A percentile compares a stretch with the other conserved stretches of the same genome.
These are phyloP conservation scores for Fusarium hostae DNA, from an alignment of 2,329 filamentous ascomycete species.

Conservation along the genomic window DNA sequence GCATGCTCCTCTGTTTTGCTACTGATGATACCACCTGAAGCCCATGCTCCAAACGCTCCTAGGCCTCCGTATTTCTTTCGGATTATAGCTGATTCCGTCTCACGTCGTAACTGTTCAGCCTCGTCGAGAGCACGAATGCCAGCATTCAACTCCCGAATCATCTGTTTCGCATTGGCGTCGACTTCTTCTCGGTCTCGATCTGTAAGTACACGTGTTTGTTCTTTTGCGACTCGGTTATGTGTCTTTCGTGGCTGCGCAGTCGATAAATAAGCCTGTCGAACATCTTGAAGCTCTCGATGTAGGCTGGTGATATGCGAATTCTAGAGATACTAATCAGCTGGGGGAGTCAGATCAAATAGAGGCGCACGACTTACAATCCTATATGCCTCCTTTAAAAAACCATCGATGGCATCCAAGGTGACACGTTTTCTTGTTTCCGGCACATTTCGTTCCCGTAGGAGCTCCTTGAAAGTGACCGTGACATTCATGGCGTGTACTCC, in stretches of 20 bases:
- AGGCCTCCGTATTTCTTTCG: slow-evolving; percentile 75
- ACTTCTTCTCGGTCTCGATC: slow-evolving; percentile 87
- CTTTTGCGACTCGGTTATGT: slow-evolving; percentile 60
- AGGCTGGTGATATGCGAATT: slow-evolving; percentile 87
- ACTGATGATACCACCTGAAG: slow-evolving; percentile 66
- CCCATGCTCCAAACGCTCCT: slow-evolving; percentile 73
- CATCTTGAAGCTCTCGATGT: slow-evolving; percentile 80
- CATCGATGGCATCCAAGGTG: slow-evolving; percentile 71
- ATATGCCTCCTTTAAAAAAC: slow-evolving; percentile 94
- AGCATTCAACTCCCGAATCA: slow-evolving; percentile 85
- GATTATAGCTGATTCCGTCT: slow-evolving; percentile 77
- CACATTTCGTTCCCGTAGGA: slow-evolving; percentile 70
- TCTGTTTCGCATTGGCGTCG: slow-evolving; percentile 85
- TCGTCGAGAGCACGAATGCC: slow-evolving; percentile 83
- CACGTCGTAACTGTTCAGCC: slow-evolving; percentile 82
- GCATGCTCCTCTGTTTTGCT: slow-evolving; percentile 72
- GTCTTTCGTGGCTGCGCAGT: slow-evolving; percentile 73
- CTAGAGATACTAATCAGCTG: slow-evolving; percentile 57
- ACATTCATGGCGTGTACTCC: slow-evolving; percentile 64
- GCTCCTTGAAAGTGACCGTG: slow-evolving; percentile 74
- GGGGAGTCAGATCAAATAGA: slow-evolving; percentile 3
- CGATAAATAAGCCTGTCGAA: slow-evolving; percentile 92
- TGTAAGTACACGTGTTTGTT: slow-evolving; percentile 69
- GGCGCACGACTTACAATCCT: slow-evolving; percentile 74
- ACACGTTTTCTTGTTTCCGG: slow-evolving; percentile 55